phyloP scores from a whole-genome alignment of 176 grass and related monocot genomes.

The Hordeum marinum region DNA sequence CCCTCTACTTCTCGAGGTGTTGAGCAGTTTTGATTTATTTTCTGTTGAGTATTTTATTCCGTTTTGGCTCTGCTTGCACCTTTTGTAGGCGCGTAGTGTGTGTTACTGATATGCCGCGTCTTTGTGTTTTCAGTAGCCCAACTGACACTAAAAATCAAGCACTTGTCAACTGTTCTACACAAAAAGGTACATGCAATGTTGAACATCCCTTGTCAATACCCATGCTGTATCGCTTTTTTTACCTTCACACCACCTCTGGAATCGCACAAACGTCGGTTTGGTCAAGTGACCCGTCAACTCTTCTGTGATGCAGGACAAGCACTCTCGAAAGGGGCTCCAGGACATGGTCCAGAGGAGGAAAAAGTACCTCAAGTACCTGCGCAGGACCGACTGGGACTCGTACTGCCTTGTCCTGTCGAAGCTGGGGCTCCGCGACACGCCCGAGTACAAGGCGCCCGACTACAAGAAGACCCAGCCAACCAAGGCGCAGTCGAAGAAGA shows the following conservation, averaged over 20 bases:
- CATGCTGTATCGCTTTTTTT: not conserved
- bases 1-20: not conserved
- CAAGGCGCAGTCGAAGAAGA: constrained; percentile 64
- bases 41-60: not conserved
- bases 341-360: constrained; percentile 96
- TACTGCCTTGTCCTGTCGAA: constrained; percentile 82
- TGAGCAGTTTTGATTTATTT: not conserved
- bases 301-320: constrained; percentile 60
- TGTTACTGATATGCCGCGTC: not conserved
- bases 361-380: constrained; percentile 87
- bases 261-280: not conserved
- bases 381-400: constrained; percentile 90
- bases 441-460: constrained; percentile 67
- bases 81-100: not conserved
- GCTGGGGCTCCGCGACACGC: constrained; percentile 71
- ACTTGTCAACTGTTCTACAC: constrained; percentile 68
- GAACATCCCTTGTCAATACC: not conserved
- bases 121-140: constrained; percentile 77
- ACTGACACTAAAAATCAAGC: constrained; percentile 95
- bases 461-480: constrained; percentile 61
- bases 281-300: not conserved
- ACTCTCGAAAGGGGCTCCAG: constrained; percentile 83
- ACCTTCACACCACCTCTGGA: not conserved
- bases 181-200: constrained; percentile 66
- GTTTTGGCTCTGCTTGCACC: not conserved